Evolutionary conservation across 495 filamentous ascomycete species (phyloP), one percentile per base, ranked within the genome.

Genomic region (Evansstolkia leycettana): DNA sequence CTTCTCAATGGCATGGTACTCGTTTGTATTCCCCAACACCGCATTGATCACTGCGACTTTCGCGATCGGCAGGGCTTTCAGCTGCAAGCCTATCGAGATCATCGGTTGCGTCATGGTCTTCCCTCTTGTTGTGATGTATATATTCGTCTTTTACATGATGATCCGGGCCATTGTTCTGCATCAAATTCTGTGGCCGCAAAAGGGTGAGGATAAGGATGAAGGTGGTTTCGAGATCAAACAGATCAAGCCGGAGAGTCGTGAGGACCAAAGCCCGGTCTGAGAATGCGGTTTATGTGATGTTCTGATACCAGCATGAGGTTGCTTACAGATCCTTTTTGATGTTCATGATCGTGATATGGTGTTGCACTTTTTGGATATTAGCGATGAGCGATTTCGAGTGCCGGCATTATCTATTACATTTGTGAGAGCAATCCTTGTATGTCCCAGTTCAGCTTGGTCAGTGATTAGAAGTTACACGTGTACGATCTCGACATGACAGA

Each of bases 1-100:
- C 9, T 93, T 88, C 48, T 77, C 80, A 16, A 89, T 93, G 84
- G 84, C 76, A 2, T 93, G 84, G 82, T 90, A 76, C 53, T 82
- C 78, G 0, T 93, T 88, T 49, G 67, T 93, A 0, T 93, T 93
- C 48, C 85, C 85, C 2, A 89, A 93, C 43, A 89, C 83, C 5
- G 79, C 81, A 0, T 52, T 86, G 42, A 62, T 80, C 20, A 82
- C 78, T 0, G 79, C 82, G 0, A 88, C 82, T 0, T 76, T 82
- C 43, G 76, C 77, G 2, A 60, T 89, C n/a, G 78, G 73, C 2
- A 66, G 65, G 20, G 76, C 76, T 1, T 75, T 88, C 23, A 60
- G 69, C 1, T 76, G 66, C 43, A 52, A 56, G 17, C 62, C 70
- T 1, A 77, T 92, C 24, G 51, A 75, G 17, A 73, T 85, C 10